Evolutionary conservation across 176 grass and related monocot species (phyloP).

Genomic region (Cocos nucifera): DNA sequence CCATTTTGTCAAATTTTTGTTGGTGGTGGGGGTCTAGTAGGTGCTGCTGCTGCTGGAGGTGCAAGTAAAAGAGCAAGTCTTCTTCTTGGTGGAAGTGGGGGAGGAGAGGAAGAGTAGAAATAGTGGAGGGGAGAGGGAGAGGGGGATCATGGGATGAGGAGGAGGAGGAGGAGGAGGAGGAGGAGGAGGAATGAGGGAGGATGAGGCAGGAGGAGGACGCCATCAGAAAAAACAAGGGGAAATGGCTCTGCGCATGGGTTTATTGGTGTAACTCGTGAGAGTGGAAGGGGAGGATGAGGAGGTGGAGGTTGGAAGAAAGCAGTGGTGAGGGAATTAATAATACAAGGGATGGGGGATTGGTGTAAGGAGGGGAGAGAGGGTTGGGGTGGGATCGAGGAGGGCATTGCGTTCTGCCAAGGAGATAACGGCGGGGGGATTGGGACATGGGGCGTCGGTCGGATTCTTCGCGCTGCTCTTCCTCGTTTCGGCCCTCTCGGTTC

Average conservation of each 20-base stretch:
- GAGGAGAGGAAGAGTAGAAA: not conserved
- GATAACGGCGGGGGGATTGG: conserved; percentile 12
- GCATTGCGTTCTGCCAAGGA: conserved; percentile 9
- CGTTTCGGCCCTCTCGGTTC: no score
- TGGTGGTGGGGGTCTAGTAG: conserved; percentile 38
- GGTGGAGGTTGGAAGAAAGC: no score
- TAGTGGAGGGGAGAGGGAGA: no score
- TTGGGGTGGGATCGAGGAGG: not conserved
- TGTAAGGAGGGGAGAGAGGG: not conserved
- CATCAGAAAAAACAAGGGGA: conserved; percentile 24
- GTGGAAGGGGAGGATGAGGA: no score
- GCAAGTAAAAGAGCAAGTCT: not conserved
- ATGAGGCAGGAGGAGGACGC: conserved; percentile 10
- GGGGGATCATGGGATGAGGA: no score
- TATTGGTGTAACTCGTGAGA: no score
- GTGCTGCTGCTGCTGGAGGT: conserved; percentile 9
- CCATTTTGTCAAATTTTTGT: conserved; percentile 29
- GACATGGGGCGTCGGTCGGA: conserved; percentile 10
- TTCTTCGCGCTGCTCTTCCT: conserved; percentile 1
- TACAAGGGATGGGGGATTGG: no score
- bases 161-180: not conserved
- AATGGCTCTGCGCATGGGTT: conserved; percentile 1
- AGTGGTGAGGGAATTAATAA: no score
- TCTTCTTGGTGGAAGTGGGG: not conserved
- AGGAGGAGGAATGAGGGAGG: not conserved